Conservation (phyloP, 2,329 filamentous ascomycete species). For the Colletotrichum paranaense region DNA sequence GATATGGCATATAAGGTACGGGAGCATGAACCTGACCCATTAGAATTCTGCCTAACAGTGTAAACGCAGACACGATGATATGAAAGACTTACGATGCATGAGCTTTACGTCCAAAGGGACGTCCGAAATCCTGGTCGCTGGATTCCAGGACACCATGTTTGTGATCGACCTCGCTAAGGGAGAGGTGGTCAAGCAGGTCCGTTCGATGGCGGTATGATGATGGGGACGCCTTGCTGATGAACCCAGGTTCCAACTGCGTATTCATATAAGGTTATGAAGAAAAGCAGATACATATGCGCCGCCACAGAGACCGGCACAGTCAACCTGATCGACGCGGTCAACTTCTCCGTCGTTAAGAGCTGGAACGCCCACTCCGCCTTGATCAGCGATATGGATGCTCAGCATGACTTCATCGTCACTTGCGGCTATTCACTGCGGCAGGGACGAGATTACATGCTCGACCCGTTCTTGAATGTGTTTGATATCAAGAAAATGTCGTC, state of each 20-base stretch:
- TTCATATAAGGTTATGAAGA: constrained; percentile 92
- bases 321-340: constrained; percentile 85
- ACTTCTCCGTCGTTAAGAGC: constrained; percentile 81
- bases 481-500: constrained; percentile 92
- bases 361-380: constrained; percentile 92
- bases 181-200: constrained; percentile 74
- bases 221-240: constrained; percentile 43
- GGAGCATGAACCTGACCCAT: constrained; percentile 26
- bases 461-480: constrained; percentile 94
- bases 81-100: constrained; percentile 93
- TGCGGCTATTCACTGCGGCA: constrained; percentile 92
- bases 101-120: constrained; percentile 91
- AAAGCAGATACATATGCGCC: constrained; percentile 89
- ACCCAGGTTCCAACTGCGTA: constrained; percentile 74
- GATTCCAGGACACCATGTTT: constrained; percentile 88
- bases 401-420: constrained; percentile 93
- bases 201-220: constrained; percentile 7
- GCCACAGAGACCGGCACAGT: constrained; percentile 86
- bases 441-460: constrained; percentile 78
- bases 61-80: constrained; percentile 71
- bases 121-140: constrained; percentile 86
- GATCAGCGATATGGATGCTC: constrained; percentile 97
- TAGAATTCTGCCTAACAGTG: constrained; percentile 20
- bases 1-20: constrained; percentile 87
- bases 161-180: constrained; percentile 78